A percentile compares a stretch with the other conserved stretches of the same genome.
Conservation (phyloP, 1,139 yeast species). For the Taphrina sp. region DNA sequence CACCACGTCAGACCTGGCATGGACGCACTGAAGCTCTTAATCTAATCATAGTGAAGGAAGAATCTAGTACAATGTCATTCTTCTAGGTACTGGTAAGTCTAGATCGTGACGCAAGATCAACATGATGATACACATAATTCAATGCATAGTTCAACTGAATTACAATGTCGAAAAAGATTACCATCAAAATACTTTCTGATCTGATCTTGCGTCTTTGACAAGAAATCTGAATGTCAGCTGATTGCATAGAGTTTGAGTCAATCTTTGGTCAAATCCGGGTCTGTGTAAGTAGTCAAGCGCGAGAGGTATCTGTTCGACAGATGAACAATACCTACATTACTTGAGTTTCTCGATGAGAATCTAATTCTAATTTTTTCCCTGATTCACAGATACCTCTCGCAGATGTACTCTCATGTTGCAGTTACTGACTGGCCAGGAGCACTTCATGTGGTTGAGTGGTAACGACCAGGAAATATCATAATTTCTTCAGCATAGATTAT, state of each 20-base stretch:
- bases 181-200: constrained; percentile 23
- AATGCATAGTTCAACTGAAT: constrained; percentile 28
- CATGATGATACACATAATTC: constrained; percentile 24
- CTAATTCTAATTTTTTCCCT: constrained; percentile 28
- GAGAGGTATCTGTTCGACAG: constrained; percentile 6
- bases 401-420: not conserved
- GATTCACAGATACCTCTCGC: constrained; percentile 2
- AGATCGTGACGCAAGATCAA: not conserved
- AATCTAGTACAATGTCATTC: no score
- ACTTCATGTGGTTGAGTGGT: no score
- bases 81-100: not conserved
- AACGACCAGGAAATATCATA: no score
- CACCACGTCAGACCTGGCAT: constrained; percentile 23
- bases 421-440: no score
- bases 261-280: not conserved
- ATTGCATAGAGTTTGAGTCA: not conserved
- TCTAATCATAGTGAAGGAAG: no score
- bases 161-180: constrained; percentile 20
- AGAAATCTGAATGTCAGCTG: not conserved
- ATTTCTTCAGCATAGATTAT: no score
- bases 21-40: constrained; percentile 16
- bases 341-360: constrained; percentile 22
- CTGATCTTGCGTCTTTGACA: not conserved
- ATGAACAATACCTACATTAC: constrained; percentile 10
- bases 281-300: no score